Base-by-base conservation (phyloP, 345 rosid genomes). In the Aethionema arabicum region DNA sequence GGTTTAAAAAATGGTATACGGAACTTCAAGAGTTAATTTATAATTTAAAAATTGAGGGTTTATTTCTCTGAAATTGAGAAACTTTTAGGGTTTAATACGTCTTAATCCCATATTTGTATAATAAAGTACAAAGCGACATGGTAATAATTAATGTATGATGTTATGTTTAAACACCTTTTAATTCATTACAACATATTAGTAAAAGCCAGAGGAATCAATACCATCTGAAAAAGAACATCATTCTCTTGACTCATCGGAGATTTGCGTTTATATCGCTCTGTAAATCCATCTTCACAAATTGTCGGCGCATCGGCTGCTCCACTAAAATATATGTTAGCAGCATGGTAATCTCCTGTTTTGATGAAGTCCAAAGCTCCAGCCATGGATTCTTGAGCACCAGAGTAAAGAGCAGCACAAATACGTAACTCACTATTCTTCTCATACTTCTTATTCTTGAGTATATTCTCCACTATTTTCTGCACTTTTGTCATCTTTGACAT, bases 271-370 rank as follows among this genome's bases (percentile, higher is more conserved):
- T 56, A 38, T 42, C 45, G 63, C 37, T 73, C 76, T 59, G 69
- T 59, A 41, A 80, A 79, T 42, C 79, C 75, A 46, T 75, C 67
- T 70, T 83, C 75, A 50, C 88, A 80, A 31, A 69, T 75, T 3
- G 3, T 12, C 7, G 78, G 35, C 6, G 79, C 63, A 63, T 63
- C 79, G 79, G 78, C 63, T 14, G 80, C 82, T 4, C 77, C 75
- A 48, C 82, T 77, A 7, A 70, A 32, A 10, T 40, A 50, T 15
- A 40, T 4, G 35, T 44, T 66, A 21, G 74, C 79, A 3, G 45
- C 66, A 44, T 10, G 51, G 59, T 73, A 79, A 55, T 74, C 75
- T 21, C 47, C 51, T 4, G 44, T 14, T 57, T 27, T 33, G 11
- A 77, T 4, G 21, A 30, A 75, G 13, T 6, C 5, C 36, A 47